Conservation (phyloP, 495 filamentous ascomycete genomes). For the Neurospora sublineolata region DNA sequence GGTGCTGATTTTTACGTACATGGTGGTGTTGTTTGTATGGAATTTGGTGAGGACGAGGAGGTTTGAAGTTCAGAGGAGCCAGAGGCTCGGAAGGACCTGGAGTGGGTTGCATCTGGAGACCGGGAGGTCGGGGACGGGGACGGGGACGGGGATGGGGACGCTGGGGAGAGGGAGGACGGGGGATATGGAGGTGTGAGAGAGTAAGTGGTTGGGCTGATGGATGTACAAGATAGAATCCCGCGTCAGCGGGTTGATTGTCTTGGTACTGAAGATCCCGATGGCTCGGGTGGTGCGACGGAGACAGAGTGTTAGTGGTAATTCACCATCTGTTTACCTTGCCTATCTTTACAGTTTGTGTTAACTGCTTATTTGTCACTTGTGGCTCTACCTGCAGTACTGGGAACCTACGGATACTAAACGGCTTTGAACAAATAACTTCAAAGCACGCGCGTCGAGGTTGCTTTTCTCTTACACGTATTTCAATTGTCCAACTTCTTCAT, state of each 20-base stretch:
- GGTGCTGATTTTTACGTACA: neutral
- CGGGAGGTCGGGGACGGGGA: too few relatives aligned
- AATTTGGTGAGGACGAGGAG: neutral
- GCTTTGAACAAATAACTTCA: too few relatives aligned
- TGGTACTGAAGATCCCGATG: too few relatives aligned
- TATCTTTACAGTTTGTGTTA: neutral
- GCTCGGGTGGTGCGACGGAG: too few relatives aligned
- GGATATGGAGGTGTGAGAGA: too few relatives aligned
- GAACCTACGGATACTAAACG: neutral
- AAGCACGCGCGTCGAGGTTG: too few relatives aligned
- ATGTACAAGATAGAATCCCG: neutral
- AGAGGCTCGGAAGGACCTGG: neutral
- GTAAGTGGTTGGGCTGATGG: neutral
- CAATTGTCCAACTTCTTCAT: slow-evolving; percentile 11
- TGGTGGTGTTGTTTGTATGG: neutral
- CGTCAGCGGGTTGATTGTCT: neutral
- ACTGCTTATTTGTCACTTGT: neutral
- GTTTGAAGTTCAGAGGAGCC: neutral
- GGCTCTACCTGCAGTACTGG: neutral
- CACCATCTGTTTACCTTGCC: neutral
- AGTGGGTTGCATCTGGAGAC: neutral
- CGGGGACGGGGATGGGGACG: neutral
- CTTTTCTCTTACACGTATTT: too few relatives aligned
- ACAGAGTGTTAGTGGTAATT: neutral
- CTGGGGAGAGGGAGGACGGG: neutral